Evolutionary conservation across 495 filamentous ascomycete genomes (phyloP).

Genomic region (Hypoxylon crocopeplum): DNA sequence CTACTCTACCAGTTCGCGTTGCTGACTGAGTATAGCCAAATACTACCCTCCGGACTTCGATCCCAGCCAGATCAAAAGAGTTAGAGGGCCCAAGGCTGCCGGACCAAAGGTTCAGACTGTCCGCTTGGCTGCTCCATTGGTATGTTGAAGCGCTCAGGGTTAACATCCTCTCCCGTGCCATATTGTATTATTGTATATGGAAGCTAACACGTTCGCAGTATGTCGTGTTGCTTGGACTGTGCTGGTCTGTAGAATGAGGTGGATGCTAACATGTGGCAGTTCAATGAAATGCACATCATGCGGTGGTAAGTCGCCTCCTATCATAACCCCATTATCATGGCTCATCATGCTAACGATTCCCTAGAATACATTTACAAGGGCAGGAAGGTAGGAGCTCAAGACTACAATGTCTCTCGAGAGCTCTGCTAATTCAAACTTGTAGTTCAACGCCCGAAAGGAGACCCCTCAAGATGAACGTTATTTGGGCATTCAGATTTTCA

Average conservation of each 20-base stretch:
- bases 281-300: slow-evolving; percentile 89
- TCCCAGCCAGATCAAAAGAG: slow-evolving; percentile 76
- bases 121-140: slow-evolving; percentile 95
- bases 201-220: slow-evolving; percentile 19
- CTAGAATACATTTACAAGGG: slow-evolving; percentile 94
- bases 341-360: not conserved
- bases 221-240: not conserved
- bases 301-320: slow-evolving; percentile 50
- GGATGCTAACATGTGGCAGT: slow-evolving; percentile 15
- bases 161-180: no score
- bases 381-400: slow-evolving; percentile 61
- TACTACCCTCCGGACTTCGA: slow-evolving; percentile 99
- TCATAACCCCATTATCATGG: not conserved
- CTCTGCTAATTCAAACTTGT: not conserved
- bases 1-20: slow-evolving; percentile 2
- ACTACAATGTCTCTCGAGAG: not conserved
- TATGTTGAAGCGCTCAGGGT: slow-evolving; percentile 37
- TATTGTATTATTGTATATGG: not conserved
- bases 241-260: not conserved
- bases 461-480: slow-evolving; percentile 87
- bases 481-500: slow-evolving; percentile 82
- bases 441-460: slow-evolving; percentile 86
- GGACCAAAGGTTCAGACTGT: slow-evolving; percentile 87
- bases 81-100: slow-evolving; percentile 68
- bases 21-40: slow-evolving; percentile 49